Percentiles rank a stretch among this genome's conserved stretches.
Evolutionary conservation across 2,329 filamentous ascomycete genomes (phyloP).

Genomic region (Cadophora sp.): DNA sequence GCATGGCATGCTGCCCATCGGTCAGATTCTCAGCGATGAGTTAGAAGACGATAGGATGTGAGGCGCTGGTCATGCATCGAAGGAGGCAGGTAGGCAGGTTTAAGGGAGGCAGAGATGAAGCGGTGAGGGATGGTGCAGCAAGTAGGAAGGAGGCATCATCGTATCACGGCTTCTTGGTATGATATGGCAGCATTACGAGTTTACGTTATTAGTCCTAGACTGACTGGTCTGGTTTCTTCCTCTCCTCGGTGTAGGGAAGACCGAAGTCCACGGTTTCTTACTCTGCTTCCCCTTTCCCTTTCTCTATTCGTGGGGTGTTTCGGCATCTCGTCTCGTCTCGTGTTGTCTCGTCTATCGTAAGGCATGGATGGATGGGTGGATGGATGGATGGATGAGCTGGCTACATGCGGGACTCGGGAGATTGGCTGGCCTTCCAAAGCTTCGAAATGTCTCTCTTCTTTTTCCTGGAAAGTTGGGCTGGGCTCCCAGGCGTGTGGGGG

Average conservation of each 20-base stretch:
- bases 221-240: background rate
- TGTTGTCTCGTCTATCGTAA: background rate
- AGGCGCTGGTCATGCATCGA: conserved; percentile 4
- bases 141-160: conserved; percentile 10
- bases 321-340: background rate
- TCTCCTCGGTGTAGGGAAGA: background rate
- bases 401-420: background rate
- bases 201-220: conserved; percentile 1
- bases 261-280: conserved; percentile 1
- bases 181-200: conserved; percentile 12
- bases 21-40: conserved; percentile 7
- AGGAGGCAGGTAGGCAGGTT: conserved; percentile 18
- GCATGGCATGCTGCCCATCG: conserved; percentile 7
- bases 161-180: background rate
- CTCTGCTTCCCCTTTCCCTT: conserved; percentile 1
- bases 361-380: background rate
- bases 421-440: background rate
- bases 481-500: background rate
- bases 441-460: background rate
- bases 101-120: conserved; percentile 7
- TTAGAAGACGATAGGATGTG: conserved; percentile 3
- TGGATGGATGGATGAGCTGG: background rate
- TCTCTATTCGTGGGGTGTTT: conserved; percentile 17
- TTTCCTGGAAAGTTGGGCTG: background rate
- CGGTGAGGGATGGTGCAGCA: conserved; percentile 17